Evolutionary conservation across 805 yeast species (phyloP).

Genomic region (Cephaloascus albidus): DNA sequence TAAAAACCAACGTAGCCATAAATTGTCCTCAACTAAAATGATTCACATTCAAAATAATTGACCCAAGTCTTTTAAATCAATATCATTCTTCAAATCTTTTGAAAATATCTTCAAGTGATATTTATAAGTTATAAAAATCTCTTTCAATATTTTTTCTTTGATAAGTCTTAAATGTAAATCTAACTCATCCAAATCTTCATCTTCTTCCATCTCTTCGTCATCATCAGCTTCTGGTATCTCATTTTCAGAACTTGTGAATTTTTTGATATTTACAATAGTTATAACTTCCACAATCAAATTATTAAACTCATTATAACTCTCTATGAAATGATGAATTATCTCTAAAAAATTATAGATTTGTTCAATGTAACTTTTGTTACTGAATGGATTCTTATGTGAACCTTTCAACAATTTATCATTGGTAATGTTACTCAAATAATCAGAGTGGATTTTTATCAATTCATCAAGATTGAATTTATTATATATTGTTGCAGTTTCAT

Average conservation of each 20-base stretch:
- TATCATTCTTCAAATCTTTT: background rate
- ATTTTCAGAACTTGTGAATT: slow-evolving; percentile 3
- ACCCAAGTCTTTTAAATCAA: background rate
- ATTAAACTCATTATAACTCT: slow-evolving; percentile 23
- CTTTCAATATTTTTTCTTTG: background rate
- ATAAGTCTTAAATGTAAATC: background rate
- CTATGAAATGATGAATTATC: slow-evolving; percentile 19
- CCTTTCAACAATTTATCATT: slow-evolving; percentile 19
- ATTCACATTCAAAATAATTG: background rate
- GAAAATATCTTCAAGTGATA: background rate
- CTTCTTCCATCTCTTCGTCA: background rate
- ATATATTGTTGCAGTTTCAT: slow-evolving; percentile 2
- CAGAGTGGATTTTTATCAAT: slow-evolving; percentile 13
- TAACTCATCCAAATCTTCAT: slow-evolving; percentile 1
- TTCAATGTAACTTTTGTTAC: slow-evolving; percentile 8
- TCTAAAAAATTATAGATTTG: slow-evolving; percentile 17
- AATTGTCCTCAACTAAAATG: too few species aligned
- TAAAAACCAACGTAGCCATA: too few species aligned
- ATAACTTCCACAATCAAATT: slow-evolving; percentile 17
- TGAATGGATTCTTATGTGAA: background rate
- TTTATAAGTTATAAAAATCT: background rate
- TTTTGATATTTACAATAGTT: slow-evolving; percentile 14
- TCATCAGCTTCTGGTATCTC: background rate
- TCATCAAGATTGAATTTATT: slow-evolving; percentile 21
- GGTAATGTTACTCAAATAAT: slow-evolving; percentile 12